A percentile compares a stretch with the other conserved stretches of the same genome.
phyloP scores from a whole-genome alignment of 768 basidiomycete genomes.

The Pleurotus salmoneostramineus region DNA sequence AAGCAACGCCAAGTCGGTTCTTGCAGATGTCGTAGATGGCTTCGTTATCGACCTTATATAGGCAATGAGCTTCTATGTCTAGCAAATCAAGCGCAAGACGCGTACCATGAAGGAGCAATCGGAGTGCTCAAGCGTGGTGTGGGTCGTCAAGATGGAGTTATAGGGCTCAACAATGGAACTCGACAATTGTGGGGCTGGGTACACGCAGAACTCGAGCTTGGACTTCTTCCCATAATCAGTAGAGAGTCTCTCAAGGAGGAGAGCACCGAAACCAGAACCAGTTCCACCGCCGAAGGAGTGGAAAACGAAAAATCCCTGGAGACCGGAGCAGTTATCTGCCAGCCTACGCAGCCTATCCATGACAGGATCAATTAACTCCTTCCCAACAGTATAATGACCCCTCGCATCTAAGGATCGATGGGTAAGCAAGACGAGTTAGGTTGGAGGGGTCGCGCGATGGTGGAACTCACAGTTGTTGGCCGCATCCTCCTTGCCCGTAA shows the following conservation, averaged over 20 bases:
- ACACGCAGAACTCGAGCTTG: constrained; percentile 97
- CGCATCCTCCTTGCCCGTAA: constrained; percentile 98
- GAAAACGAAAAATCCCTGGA: constrained; percentile 99
- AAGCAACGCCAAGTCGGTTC: constrained; percentile 80
- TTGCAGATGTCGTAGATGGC: constrained; percentile 99
- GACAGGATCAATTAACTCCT: constrained; percentile 94
- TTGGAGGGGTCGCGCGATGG: background rate
- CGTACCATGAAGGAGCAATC: constrained; percentile 98
- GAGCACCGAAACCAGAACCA: constrained; percentile 96
- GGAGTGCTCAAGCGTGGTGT: constrained; percentile 97
- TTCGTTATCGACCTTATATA: constrained; percentile 87
- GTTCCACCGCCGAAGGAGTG: constrained; percentile 99
- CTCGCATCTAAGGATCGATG: constrained; percentile 68
- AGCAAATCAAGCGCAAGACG: constrained; percentile 2
- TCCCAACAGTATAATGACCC: constrained; percentile 98
- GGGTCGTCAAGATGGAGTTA: constrained; percentile 95
- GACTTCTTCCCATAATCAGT: constrained; percentile 99
- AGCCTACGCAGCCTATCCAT: constrained; percentile 95
- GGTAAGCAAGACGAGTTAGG: constrained; percentile 11
- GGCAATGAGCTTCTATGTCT: constrained; percentile 9
- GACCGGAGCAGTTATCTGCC: constrained; percentile 93
- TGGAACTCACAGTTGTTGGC: constrained; percentile 91
- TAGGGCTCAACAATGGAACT: constrained; percentile 98
- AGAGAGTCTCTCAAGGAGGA: constrained; percentile 92
- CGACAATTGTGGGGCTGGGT: constrained; percentile 89